Evolutionary conservation across 2,329 filamentous ascomycete genomes (phyloP).

Genomic region (Talaromyces sp.): DNA sequence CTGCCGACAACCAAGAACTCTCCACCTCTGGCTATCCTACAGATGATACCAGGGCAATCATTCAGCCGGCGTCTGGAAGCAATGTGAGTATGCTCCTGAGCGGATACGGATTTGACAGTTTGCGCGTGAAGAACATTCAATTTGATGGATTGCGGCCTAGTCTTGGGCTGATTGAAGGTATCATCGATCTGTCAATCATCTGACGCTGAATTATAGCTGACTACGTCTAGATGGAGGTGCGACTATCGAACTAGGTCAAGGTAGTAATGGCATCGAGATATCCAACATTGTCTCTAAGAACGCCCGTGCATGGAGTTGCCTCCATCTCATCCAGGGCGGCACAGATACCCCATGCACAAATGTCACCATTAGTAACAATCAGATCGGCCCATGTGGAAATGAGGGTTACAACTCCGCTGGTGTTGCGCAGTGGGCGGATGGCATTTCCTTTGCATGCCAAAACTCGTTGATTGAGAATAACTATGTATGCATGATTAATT

Average conservation of each 20-base stretch:
- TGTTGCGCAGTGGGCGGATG: conserved; percentile 15
- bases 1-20: conserved; percentile 12
- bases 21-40: conserved; percentile 16
- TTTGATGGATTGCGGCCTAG: conserved; percentile 13
- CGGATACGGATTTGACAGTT: conserved; percentile 7
- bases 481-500: too few relatives aligned
- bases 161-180: conserved; percentile 10
- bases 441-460: conserved; percentile 15
- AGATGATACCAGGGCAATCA: conserved; percentile 9
- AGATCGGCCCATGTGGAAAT: conserved; percentile 18
- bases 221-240: conserved; percentile 7
- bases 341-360: conserved; percentile 9
- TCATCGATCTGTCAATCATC: too few relatives aligned
- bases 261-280: conserved; percentile 7
- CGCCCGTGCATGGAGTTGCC: conserved; percentile 14
- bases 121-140: conserved; percentile 15
- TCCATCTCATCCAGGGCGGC: conserved; percentile 12
- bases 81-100: conserved; percentile 10
- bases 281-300: conserved; percentile 10
- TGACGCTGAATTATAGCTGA: too few relatives aligned
- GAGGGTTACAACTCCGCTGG: conserved; percentile 9
- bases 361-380: conserved; percentile 14
- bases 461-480: conserved; percentile 16
- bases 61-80: conserved; percentile 5
- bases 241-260: conserved; percentile 14